Evolutionary conservation across 1,284 basidiomycete species (phyloP).

Genomic region (Neolentinus lepideus): DNA sequence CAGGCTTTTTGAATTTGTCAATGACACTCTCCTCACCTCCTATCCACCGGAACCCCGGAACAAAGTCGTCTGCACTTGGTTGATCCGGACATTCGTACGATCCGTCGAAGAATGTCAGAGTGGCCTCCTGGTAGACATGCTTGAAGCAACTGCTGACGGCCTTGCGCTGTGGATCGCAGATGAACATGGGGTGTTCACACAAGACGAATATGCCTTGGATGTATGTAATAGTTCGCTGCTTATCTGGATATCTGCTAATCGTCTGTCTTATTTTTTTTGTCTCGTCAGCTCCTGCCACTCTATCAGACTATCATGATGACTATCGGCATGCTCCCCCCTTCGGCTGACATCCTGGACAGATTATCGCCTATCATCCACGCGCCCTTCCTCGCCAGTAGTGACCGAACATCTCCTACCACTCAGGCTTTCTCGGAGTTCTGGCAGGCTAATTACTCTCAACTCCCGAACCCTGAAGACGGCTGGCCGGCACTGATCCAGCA

Average conservation of each 20-base stretch:
- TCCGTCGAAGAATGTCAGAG: conserved; percentile 47
- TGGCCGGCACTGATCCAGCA: not conserved
- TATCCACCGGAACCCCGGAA: conserved; percentile 60
- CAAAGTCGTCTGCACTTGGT: conserved; percentile 49
- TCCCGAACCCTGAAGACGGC: not conserved
- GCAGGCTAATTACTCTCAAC: not conserved
- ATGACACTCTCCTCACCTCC: conserved; percentile 47
- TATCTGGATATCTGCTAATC: not conserved
- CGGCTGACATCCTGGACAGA: not conserved
- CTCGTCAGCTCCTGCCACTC: not conserved
- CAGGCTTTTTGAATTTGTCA: conserved; percentile 44
- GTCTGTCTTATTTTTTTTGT: too few species aligned
- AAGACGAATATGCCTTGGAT: conserved; percentile 50
- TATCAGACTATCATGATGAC: conserved; percentile 1
- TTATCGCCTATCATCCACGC: not conserved
- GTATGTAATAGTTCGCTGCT: conserved; percentile 26
- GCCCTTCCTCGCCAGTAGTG: not conserved
- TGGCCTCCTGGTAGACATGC: conserved; percentile 33
- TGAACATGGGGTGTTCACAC: conserved; percentile 38
- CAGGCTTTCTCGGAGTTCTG: not conserved
- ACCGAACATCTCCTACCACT: not conserved
- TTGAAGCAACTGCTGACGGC: conserved; percentile 46
- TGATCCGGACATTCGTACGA: conserved; percentile 45
- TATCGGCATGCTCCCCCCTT: not conserved
- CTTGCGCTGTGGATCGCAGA: conserved; percentile 59